Base-by-base conservation (phyloP, 2,329 filamentous ascomycete species). In the Elsinoe necatrix region DNA sequence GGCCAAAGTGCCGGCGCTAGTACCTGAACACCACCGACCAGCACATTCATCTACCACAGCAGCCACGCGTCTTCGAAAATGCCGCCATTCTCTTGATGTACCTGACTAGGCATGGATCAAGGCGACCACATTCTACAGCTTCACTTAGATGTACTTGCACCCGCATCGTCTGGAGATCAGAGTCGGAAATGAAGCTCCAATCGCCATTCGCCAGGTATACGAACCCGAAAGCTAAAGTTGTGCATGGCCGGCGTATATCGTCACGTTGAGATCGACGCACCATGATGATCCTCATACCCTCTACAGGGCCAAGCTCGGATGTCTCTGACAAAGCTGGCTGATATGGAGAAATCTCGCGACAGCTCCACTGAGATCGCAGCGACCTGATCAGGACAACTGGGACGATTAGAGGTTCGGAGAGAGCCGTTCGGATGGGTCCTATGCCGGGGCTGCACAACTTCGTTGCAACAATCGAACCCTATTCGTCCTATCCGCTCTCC, bases 1-100 rank as follows among this genome's bases (percentile, higher is more conserved):
- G 37, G 25, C 23, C 3, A 50, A 25, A 50, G 45, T 35, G 48
- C 48, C 34, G 48, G 29, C 48, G 48, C 34, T 35, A 37, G 45
- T 50, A 50, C 45, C 25, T 29, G 45, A 37, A 37, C 48, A 7
- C 23, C 25, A 23, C 21, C 20, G n/a, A 37, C 8, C 29, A 16
- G 11, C 48, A 18, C 7, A 31, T 39, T 27, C 29, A 37, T 25
- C 21, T 37, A 31, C 31, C 47, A 54, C 31, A 39, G 20, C 20
- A 16, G 50, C 50, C 31, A 37, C 31, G 50, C 50, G 50, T 54
- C 50, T 34, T 18, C 3, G n/a, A 9, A 14, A 18, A 35, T 7
- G 21, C 25, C 18, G 50, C 21, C 20, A 35, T 23, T 39, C 18
- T 2, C 3, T 6, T 14, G 18, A 25, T 54, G 39, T 27, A 18